A percentile compares a stretch with the other conserved stretches of the same genome.
Evolutionary conservation across 2,329 filamentous ascomycete species (phyloP).

Genomic region (Aspergillus ruber): DNA sequence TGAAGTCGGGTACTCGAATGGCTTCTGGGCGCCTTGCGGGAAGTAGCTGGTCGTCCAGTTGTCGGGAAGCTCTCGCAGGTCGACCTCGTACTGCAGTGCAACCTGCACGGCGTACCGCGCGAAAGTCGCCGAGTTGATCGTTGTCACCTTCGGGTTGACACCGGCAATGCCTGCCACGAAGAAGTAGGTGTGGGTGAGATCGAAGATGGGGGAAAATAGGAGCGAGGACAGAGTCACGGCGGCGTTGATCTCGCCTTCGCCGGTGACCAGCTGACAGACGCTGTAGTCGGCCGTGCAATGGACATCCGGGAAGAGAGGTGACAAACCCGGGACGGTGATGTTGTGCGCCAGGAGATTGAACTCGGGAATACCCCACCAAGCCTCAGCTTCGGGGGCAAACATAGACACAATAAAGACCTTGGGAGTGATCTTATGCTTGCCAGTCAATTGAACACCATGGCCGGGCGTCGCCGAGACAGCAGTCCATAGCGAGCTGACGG

Average conservation of each 20-base stretch:
- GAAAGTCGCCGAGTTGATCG: constrained; percentile 61
- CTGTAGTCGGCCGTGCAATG: constrained; percentile 57
- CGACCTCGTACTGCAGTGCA: constrained; percentile 69
- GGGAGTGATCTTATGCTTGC: constrained; percentile 22
- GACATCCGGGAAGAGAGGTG: constrained; percentile 57
- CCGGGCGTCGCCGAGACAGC: not conserved
- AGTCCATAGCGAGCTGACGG: constrained; percentile 8
- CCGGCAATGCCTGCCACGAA: constrained; percentile 66
- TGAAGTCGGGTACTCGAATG: constrained; percentile 51
- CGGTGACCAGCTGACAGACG: constrained; percentile 64
- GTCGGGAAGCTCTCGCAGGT: constrained; percentile 59
- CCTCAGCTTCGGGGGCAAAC: constrained; percentile 55
- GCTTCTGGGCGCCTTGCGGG: constrained; percentile 52
- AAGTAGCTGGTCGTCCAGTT: constrained; percentile 65
- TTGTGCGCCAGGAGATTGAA: constrained; percentile 52
- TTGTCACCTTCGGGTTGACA: constrained; percentile 62
- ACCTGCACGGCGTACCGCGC: constrained; percentile 66
- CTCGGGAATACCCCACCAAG: constrained; percentile 55
- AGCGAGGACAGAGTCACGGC: constrained; percentile 60
- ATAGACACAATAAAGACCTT: constrained; percentile 40
- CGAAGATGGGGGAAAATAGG: constrained; percentile 55
- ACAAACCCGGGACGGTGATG: constrained; percentile 56
- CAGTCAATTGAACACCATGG: not conserved
- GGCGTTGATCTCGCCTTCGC: constrained; percentile 69
- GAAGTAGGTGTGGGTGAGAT: constrained; percentile 64